A percentile compares a stretch with the other conserved stretches of the same genome.
Conservation (phyloP, 78 protist species). For the Polysphondylium violaceum region DNA sequence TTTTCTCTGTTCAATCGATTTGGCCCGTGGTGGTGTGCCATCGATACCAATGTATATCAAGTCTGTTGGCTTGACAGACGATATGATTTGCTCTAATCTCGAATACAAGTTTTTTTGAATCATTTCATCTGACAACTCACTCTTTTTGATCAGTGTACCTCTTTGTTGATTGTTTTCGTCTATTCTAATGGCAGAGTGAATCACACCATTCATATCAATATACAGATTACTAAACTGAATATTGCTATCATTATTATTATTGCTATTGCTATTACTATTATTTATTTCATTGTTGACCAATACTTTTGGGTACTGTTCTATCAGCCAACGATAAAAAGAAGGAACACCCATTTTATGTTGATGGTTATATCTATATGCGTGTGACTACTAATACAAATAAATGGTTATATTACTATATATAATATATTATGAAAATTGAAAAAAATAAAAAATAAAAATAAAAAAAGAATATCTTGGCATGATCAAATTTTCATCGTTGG, state of each 20-base stretch:
- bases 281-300: background rate
- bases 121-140: slow-evolving; percentile 45
- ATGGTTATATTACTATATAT: background rate
- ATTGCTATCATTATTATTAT: background rate
- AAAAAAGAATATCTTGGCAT: background rate
- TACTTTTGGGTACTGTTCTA: slow-evolving; percentile 63
- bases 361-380: background rate
- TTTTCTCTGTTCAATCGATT: slow-evolving; percentile 96
- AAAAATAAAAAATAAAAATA: background rate
- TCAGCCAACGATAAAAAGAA: slow-evolving; percentile 58
- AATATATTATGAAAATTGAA: background rate
- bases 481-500: background rate
- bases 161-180: background rate
- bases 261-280: background rate
- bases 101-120: slow-evolving; percentile 81
- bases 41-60: slow-evolving; percentile 95
- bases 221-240: slow-evolving; percentile 93
- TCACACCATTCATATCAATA: slow-evolving; percentile 98
- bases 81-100: slow-evolving; percentile 91
- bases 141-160: background rate
- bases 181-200: slow-evolving; percentile 93
- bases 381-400: background rate
- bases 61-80: slow-evolving; percentile 85
- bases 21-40: slow-evolving; percentile 99
- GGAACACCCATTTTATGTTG: slow-evolving; percentile 56